Evolutionary conservation across 2,329 filamentous ascomycete species (phyloP).

Genomic region (Sporothrix schenckii): DNA sequence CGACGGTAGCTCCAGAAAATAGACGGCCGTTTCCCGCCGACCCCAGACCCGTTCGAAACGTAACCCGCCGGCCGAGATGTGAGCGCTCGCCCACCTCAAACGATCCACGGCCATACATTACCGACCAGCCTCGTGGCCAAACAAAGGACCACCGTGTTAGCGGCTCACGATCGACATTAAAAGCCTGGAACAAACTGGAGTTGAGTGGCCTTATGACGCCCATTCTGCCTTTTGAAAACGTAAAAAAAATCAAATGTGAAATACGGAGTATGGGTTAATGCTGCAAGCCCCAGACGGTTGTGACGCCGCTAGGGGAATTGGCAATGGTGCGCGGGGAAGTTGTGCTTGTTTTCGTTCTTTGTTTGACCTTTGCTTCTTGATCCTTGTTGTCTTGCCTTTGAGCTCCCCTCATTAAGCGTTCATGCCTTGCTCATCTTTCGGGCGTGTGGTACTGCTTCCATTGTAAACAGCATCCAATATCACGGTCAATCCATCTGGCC

Average conservation of each 20-base stretch:
- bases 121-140: slow-evolving; percentile 10
- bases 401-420: background rate
- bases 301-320: slow-evolving; percentile 17
- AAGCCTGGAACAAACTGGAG: background rate
- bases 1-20: background rate
- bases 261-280: background rate
- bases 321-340: background rate
- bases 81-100: slow-evolving; percentile 7
- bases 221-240: background rate
- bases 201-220: background rate
- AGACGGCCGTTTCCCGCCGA: slow-evolving; percentile 24
- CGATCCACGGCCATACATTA: background rate
- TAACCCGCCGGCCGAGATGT: slow-evolving; percentile 17
- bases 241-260: background rate
- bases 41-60: background rate
- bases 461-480: background rate
- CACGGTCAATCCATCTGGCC: background rate
- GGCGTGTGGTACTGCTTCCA: background rate
- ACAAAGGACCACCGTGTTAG: background rate
- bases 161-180: background rate
- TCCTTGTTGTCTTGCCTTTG: background rate
- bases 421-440: background rate
- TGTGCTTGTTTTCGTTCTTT: background rate
- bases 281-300: slow-evolving; percentile 1
- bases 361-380: background rate